Base-by-base conservation (phyloP, 2,329 filamentous ascomycete genomes). In the Monilinia vaccinii-corymbosi region DNA sequence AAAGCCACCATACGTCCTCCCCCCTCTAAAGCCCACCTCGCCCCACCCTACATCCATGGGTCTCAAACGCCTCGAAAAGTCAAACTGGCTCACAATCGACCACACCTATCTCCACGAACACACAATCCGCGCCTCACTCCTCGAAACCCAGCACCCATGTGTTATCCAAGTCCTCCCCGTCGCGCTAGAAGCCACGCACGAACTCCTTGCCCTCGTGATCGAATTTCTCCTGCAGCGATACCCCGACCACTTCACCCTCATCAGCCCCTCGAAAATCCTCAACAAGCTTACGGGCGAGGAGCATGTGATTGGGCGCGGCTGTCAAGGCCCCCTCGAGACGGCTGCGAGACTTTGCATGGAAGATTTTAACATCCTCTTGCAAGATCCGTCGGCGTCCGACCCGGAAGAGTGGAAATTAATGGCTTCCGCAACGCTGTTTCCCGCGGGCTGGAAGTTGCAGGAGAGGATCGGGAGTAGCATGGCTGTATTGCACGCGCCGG, bases 381-480 rank as follows among this genome's bases (percentile, higher is more conserved):
- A 74, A 63, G 66, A 73, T 51, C 73, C 72, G 7, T 8, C 16
- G 2, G n/a, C 38, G 5, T 40, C 38, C 18, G 38, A 40, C 38
- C 18, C 25, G 2, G 50, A 53, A 32, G 73, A 78, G 60, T 78
- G 79, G 63, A 76, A 76, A 57, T 66, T 82, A 32, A 73, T 75
- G 58, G 79, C 79, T 28, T 78, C 77, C 49, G 79, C 79, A 6
- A 81, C 77, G 16, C 70, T 81, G 6, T 81, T 81, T 63, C 79
- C 79, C 1, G 76, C 78, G 0, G 79, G 79, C 9, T 81, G 78
- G 78, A 75, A 74, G 25, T 72, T 81, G 14, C 68, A 75, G 44
- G 71, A 76, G 48, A 73, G 78, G 31, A 78, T 81, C 48, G 79
- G 78, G 28, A 77, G 73, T 65, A 76, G 75, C 2, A 75, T 81